Evolutionary conservation across 768 basidiomycete species (phyloP), one percentile per base, ranked within the genome.

Genomic region (Jaapia argillacea): DNA sequence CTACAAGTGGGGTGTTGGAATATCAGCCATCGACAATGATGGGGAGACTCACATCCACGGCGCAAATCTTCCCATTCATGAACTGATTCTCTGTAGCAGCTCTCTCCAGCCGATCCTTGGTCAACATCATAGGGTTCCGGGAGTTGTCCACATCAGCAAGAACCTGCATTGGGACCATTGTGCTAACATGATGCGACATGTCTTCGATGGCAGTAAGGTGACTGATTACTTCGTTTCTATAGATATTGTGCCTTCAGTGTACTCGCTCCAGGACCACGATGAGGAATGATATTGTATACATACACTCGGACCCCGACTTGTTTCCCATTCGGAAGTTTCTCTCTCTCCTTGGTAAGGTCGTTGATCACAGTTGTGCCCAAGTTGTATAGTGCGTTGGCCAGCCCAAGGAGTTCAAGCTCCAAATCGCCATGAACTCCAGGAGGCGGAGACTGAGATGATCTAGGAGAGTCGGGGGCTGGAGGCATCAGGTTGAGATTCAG

Each of bases 1-100:
- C 85, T 88, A 45, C 41, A 16, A n/a, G 42, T 42, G 33, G 22
- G 21, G 28, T 23, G n/a, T n/a, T n/a, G n/a, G 40, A 37, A 22
- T 48, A 49, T 35, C 48, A 47, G 43, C 44, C 44, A 24, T 7
- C 10, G 22, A 22, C 10, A 22, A 7, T 21, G 22, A 7, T 21
- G 37, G 20, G 20, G 37, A 38, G 25, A 52, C 75, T 52, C 49
- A 86, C 85, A 43, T 78, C 73, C 22, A 91, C 73, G 1, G 86
- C 88, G 36, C 73, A 70, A 28, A 91, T 85, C 56, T 90, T 89
- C 23, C 85, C 87, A 54, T 90, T 87, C 82, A 88, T 86, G 50
- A 88, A 90, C 55, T 89, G 88, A 56, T 91, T 91, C 64, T 91
- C 89, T 2, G 85, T 84, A 24, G 88, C 85, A 0, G 85, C 77